Conservation (phyloP, 108 stramenopile genomes). For the Pseudonitzschia multistriata region DNA sequence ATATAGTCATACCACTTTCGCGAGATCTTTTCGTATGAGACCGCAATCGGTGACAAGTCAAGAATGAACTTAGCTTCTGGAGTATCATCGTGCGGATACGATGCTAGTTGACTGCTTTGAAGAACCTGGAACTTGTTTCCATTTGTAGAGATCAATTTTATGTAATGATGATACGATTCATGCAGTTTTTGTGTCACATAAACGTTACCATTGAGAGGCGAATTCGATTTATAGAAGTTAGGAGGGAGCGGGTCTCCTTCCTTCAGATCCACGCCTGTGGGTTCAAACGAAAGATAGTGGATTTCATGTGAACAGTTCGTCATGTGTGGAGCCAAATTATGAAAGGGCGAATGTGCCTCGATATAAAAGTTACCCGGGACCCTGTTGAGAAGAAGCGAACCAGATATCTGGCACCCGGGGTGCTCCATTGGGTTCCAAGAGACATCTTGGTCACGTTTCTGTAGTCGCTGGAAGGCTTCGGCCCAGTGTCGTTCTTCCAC, state of each 20-base stretch:
- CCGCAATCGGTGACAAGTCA: conserved; percentile 83
- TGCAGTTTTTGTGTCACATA: conserved; percentile 77
- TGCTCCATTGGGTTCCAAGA: conserved; percentile 46
- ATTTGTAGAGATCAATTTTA: conserved; percentile 79
- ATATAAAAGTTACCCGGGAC: conserved; percentile 96
- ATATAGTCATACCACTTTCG: conserved; percentile 90
- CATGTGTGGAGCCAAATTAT: conserved; percentile 83
- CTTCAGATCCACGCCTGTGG: background rate
- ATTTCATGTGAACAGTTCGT: conserved; percentile 91
- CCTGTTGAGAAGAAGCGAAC: conserved; percentile 74
- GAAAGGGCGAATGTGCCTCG: conserved; percentile 77
- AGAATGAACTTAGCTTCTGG: conserved; percentile 86
- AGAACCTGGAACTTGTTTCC: conserved; percentile 52
- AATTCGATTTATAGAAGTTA: conserved; percentile 28
- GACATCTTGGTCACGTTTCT: conserved; percentile 28
- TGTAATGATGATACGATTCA: conserved; percentile 92
- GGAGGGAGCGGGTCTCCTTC: conserved; percentile 1
- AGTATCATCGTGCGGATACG: conserved; percentile 45
- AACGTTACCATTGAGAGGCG: conserved; percentile 79
- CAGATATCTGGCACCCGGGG: conserved; percentile 80
- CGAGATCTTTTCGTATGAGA: conserved; percentile 29
- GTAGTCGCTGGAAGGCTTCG: conserved; percentile 36
- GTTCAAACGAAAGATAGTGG: conserved; percentile 82
- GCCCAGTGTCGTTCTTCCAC: conserved; percentile 61
- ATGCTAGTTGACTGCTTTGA: conserved; percentile 63